Evolutionary conservation across 441 rosid genomes (phyloP), one percentile per base, ranked within the genome.

Genomic region (Mallotus repandus): DNA sequence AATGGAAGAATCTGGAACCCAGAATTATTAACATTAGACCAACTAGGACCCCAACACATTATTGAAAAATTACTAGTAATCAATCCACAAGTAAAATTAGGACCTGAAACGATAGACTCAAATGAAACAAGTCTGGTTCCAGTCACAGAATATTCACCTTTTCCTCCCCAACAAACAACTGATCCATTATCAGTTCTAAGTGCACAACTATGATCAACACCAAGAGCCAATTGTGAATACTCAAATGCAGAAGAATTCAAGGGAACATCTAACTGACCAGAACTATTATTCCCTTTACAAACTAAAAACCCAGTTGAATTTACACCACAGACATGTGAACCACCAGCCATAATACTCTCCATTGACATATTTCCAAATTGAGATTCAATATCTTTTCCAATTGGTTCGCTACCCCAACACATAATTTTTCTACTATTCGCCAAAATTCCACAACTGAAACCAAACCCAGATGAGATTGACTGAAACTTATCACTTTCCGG

Each of bases 141-240:
- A 73, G 70, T 76, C 54, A 74, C 84, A 65, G 78, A 72, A 41
- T 79, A 77, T 62, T 58, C 73, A 12, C 85, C 81, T 50, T 80
- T 78, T 8, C 87, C 87, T 46, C 97, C 98, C 97, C 97, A 94
- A 35, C 98, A 94, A 71, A 83, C 82, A 16, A 87, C 97, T 0
- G 88, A 82, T 10, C 80, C 75, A 29, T 29, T 29, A 53, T 88
- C 89, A 5, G 8, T 70, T 63, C 84, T 68, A 35, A 79, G 79
- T 5, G 86, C 99, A 80, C 99, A 94, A 25, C 93, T 89, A 74
- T 84, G 82, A 38, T 70, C 76, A 13, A 76, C 84, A 9, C 96
- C 98, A 12, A 88, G 87, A 43, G 96, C 86, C 29, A 94, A 60
- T 21, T 85, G 73, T 0, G 88, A 74, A 74, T 78, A 92, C 32